phyloP scores from a whole-genome alignment of 1,139 yeast genomes.

The Candida buenavistaensis region DNA sequence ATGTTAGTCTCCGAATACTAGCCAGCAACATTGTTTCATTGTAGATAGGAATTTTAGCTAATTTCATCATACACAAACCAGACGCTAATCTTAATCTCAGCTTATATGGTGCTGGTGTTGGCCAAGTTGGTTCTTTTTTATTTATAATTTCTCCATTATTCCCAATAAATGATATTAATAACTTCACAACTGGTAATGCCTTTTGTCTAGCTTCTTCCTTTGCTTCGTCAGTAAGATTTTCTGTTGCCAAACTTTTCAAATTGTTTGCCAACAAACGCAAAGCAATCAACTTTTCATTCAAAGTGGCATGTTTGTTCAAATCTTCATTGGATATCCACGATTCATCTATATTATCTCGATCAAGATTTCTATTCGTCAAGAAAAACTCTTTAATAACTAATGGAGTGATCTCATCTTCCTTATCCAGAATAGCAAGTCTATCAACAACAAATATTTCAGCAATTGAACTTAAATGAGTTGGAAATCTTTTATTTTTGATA shows the following conservation, averaged over 20 bases:
- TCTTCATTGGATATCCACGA: slow-evolving; percentile 53
- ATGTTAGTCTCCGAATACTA: slow-evolving; percentile 53
- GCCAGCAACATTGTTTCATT: slow-evolving; percentile 54
- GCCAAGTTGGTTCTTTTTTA: slow-evolving; percentile 41
- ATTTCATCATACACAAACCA: slow-evolving; percentile 62
- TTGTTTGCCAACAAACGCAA: slow-evolving; percentile 65
- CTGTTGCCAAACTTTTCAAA: slow-evolving; percentile 45
- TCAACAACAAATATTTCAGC: slow-evolving; percentile 60
- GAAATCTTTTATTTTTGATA: slow-evolving; percentile 33
- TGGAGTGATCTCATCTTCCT: slow-evolving; percentile 59
- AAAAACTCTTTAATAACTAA: slow-evolving; percentile 62
- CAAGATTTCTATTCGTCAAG: slow-evolving; percentile 42
- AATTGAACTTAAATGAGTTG: slow-evolving; percentile 60
- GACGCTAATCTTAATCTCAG: slow-evolving; percentile 67
- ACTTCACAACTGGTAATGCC: slow-evolving; percentile 66
- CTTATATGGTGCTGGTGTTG: slow-evolving; percentile 67
- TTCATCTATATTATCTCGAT: slow-evolving; percentile 23
- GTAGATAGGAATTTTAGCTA: slow-evolving; percentile 58
- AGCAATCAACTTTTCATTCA: slow-evolving; percentile 51
- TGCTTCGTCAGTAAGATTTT: slow-evolving; percentile 26
- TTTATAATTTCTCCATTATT: slow-evolving; percentile 82
- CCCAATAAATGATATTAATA: slow-evolving; percentile 64
- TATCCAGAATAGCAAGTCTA: slow-evolving; percentile 52
- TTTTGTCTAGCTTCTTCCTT: slow-evolving; percentile 28
- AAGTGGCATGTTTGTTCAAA: slow-evolving; percentile 36